phyloP scores from a whole-genome alignment of 75 land plant genomes.

The Pinus albicaulis region DNA sequence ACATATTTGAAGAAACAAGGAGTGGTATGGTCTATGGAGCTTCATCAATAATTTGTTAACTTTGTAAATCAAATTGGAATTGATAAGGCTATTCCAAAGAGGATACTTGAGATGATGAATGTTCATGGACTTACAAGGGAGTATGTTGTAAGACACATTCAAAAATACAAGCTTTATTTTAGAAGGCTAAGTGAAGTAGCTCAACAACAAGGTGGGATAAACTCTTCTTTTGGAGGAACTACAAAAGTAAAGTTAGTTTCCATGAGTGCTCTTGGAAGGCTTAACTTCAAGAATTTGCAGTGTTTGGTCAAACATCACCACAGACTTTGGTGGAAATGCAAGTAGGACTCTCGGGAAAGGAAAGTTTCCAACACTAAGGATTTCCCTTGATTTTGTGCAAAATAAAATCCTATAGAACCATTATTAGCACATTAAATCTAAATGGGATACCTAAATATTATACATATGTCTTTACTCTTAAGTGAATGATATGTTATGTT shows the following conservation, averaged over 20 bases:
- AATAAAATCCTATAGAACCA: too few species aligned
- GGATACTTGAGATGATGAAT: constrained; percentile 89
- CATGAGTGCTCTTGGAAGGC: constrained; percentile 28
- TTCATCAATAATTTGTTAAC: constrained; percentile 89
- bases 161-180: constrained; percentile 79
- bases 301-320: constrained; percentile 18
- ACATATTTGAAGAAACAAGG: constrained; percentile 79
- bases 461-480: too few species aligned
- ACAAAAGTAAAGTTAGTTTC: constrained; percentile 33
- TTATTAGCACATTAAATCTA: too few species aligned
- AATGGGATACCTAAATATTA: too few species aligned
- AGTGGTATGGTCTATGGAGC: constrained; percentile 96
- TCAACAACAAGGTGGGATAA: constrained; percentile 36
- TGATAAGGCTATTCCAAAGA: constrained; percentile 94
- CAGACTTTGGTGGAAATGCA: constrained; percentile 18
- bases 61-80: constrained; percentile 90
- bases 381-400: too few species aligned
- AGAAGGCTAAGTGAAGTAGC: constrained; percentile 68
- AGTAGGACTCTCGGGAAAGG: constrained; percentile 12
- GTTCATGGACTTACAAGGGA: constrained; percentile 91
- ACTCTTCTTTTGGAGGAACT: constrained; percentile 22
- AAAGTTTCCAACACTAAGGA: too few species aligned
- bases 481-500: too few species aligned
- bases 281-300: constrained; percentile 30
- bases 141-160: constrained; percentile 95